Evolutionary conservation across 192 early-diverging fungal genomes (phyloP), one percentile per base, ranked within the genome.

Genomic region (Coemansia sp.): DNA sequence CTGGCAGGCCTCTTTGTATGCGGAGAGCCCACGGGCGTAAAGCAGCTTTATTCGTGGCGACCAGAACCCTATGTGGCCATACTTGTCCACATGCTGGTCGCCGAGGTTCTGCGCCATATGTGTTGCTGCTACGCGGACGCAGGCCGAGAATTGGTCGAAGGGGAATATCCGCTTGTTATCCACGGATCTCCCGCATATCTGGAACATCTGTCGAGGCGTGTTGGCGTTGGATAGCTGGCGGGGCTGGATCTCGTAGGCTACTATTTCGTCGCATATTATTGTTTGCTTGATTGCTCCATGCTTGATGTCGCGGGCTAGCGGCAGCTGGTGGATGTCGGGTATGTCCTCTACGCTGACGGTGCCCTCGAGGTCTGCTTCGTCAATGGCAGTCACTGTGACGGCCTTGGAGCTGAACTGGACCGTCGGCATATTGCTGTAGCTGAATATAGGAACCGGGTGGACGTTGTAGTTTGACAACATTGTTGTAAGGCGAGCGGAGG

Each of bases 161-260:
- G 71, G 60, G 19, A 72, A 72, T 23, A 62, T 18, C 0, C 29
- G 18, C 28, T 67, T 72, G 64, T 46, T 53, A 19, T 67, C 64
- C 30, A 67, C 60, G 3, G 71, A 67, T 22, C 71, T 60, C 4
- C 54, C 71, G 24, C 65, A 67, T 24, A 72, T 42, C 45, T 72
- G 71, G 53, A 52, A 72, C 22, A 72, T 48, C 25, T 72, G 71
- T 5, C 67, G 61, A 20, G 62, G 62, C 27, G 57, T 36, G 65
- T 59, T 62, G 11, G 22, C 19, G 32, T 64, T 67, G 13, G 60
- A 60, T 54, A 34, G 13, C 14, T 42, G 39, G 14, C 39, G 71
- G 49, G 42, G 47, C 56, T 67, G 71, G 62, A 72, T 72, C 51
- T 72, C 71, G 50, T 72, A 63, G 7, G 71, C 71, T 18, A 72